Base-by-base conservation (phyloP, 2,329 filamentous ascomycete species). In the Aureobasidium zeae region DNA sequence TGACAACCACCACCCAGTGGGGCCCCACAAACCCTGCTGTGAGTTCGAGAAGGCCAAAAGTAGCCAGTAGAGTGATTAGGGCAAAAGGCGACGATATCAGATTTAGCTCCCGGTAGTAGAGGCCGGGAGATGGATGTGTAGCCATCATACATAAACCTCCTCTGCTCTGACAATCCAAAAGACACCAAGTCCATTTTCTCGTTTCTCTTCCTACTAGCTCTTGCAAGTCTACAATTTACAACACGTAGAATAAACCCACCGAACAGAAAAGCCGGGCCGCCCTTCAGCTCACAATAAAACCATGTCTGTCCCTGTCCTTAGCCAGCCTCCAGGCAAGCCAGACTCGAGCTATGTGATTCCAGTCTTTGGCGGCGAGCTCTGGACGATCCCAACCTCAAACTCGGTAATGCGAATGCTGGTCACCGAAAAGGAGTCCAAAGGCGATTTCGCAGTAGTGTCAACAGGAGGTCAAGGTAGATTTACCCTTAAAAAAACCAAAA, bases 351-450 rank as follows among this genome's bases (percentile, higher is more conserved):
- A 45, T 13, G 34, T 38, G 3, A 16, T 45, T 22, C 34, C 43
- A 19, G 33, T 45, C 11, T 38, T 33, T 28, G 34, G 34, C 21
- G 33, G 34, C 26, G 43, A 45, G 11, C 34, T 45, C 19, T 45
- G 43, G 43, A 45, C 43, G 32, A 45, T 45, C 16, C 43, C 43
- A 9, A 45, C 43, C 20, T 45, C 43, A 20, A 45, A 45, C 43
- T 39, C 34, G 2, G 43, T 45, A 20, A 45, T 45, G 43, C 34
- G 43, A 21, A 38, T 45, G 34, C 33, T 45, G 19, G 43, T 45
- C 43, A 45, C 43, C 12, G 43, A 35, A n/a, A 31, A 45, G 13
- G 43, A 45, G 13, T 37, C 32, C 15, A 45, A 39, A 33, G 43
- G 43, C 20, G 43, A 45, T 12, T 45, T 45, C 11, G 43, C 43